Conservation (phyloP, 805 yeast species). For the Zygotorulaspora sp. region DNA sequence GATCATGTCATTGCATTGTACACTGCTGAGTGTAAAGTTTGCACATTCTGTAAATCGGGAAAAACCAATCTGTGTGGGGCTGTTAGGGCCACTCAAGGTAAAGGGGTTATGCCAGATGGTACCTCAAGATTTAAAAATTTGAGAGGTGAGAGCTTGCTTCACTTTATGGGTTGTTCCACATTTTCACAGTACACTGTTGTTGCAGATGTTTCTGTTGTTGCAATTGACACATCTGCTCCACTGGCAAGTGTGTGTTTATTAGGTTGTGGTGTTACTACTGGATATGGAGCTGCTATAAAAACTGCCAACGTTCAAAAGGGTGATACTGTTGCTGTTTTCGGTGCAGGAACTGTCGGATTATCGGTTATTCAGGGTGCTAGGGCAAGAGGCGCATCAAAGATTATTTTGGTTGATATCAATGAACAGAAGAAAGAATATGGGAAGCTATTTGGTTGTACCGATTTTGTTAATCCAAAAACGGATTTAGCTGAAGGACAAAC, state of each 20-base stretch:
- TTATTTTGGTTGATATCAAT: conserved; percentile 84
- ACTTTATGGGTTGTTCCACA: conserved; percentile 98
- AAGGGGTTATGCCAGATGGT: conserved; percentile 98
- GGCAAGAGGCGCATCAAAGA: conserved; percentile 71
- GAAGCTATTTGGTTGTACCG: conserved; percentile 87
- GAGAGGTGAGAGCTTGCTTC: conserved; percentile 78
- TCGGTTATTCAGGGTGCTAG: conserved; percentile 95
- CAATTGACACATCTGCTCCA: conserved; percentile 79
- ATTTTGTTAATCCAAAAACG: conserved; percentile 75
- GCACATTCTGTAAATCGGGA: conserved; percentile 91
- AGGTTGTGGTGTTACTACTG: conserved; percentile 98
- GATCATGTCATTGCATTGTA: conserved; percentile 91
- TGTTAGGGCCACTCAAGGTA: conserved; percentile 96
- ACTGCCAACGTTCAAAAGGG: conserved; percentile 85
- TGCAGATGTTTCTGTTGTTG: conserved; percentile 94
- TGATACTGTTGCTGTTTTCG: conserved; percentile 93
- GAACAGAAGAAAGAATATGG: conserved; percentile 84
- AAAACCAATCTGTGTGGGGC: conserved; percentile 96
- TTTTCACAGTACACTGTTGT: conserved; percentile 97
- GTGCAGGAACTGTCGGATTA: conserved; percentile 96
- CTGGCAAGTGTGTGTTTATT: conserved; percentile 83
- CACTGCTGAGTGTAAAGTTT: conserved; percentile 94
- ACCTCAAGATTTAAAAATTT: conserved; percentile 78
- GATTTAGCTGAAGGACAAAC: conserved; percentile 68
- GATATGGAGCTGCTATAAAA: conserved; percentile 94